Evolutionary conservation across 208 protist genomes (phyloP), one percentile per base, ranked within the genome.

Genomic region (Angomonas ambiguus): DNA sequence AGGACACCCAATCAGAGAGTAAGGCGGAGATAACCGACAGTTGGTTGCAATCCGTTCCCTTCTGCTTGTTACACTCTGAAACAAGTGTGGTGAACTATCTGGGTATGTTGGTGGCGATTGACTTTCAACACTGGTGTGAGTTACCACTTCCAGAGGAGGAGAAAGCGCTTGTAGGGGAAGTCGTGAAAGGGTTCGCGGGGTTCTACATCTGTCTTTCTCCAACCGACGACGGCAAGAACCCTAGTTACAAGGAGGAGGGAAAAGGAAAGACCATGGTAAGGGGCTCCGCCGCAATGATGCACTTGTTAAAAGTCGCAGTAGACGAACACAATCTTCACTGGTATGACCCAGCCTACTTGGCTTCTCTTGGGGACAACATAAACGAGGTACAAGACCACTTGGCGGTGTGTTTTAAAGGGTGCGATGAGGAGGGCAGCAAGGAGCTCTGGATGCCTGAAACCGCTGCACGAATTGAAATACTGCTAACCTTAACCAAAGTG

Each of bases 61-160:
- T 27, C 3, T 51, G 59, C 10, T 62, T 94, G 31, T 71, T 71
- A 8, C 33, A 33, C 27, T 65, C 55, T 31, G 66, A 78, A 28
- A 65, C 51, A 55, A 65, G 72, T 0, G 72, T 82, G 25, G 76
- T 92, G 0, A 88, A 90, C 55, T 94, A 92, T 65, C 62, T 94
- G 20, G 74, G 79, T 41, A 91, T 91, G 83, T 28, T 94, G 22
- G 79, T 92, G 27, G 85, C 88, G 2, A 91, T 94, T 48, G 88
- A 94, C 69, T 94, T 94, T 66, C 77, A 85, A 27, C 88, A 94
- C 65, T 94, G 88, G 85, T 79, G 70, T 0, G 81, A 92, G 55
- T 64, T 77, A 56, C 65, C n/a, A 16, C 31, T 25, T 30, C 5
- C 56, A 33, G 25, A 38, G 53, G 10, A 10, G n/a, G 32, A 28